Percentiles rank a stretch among this genome's conserved stretches.
phyloP scores from a whole-genome alignment of 805 yeast species.

The Ogataea salicorniae region DNA sequence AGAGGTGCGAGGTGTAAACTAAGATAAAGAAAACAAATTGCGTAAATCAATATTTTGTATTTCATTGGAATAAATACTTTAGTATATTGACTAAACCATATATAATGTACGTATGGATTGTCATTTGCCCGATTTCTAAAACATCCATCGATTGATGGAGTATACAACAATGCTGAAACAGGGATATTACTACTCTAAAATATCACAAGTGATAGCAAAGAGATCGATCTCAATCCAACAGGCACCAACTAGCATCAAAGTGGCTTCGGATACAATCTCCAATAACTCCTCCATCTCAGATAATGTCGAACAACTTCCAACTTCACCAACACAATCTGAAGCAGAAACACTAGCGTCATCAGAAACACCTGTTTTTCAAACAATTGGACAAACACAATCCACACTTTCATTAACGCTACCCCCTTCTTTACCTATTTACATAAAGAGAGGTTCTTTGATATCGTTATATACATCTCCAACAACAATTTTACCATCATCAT shows the following conservation, averaged over 20 bases:
- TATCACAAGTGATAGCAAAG: background rate
- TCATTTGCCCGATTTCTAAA: no score
- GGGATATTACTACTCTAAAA: background rate
- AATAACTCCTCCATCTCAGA: slow-evolving; percentile 5
- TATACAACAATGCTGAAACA: background rate
- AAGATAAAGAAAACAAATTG: no score
- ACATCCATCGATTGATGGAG: no score
- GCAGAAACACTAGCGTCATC: background rate
- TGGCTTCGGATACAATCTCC: background rate
- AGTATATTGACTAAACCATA: no score
- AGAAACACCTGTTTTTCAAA: slow-evolving; percentile 31
- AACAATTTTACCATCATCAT: background rate
- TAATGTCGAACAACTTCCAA: slow-evolving; percentile 9
- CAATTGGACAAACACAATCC: slow-evolving; percentile 45
- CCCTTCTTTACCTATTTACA: slow-evolving; percentile 51
- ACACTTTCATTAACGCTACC: slow-evolving; percentile 47
- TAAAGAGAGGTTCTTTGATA: slow-evolving; percentile 45
- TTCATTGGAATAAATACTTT: no score
- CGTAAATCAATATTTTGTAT: no score
- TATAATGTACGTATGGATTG: no score
- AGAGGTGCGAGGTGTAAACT: no score
- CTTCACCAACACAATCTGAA: background rate
- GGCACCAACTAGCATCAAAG: slow-evolving; percentile 8
- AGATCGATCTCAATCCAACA: slow-evolving; percentile 15
- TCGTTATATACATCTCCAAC: slow-evolving; percentile 33